Conservation (phyloP, 768 basidiomycete species). For the Daedaleopsis sinensis region DNA sequence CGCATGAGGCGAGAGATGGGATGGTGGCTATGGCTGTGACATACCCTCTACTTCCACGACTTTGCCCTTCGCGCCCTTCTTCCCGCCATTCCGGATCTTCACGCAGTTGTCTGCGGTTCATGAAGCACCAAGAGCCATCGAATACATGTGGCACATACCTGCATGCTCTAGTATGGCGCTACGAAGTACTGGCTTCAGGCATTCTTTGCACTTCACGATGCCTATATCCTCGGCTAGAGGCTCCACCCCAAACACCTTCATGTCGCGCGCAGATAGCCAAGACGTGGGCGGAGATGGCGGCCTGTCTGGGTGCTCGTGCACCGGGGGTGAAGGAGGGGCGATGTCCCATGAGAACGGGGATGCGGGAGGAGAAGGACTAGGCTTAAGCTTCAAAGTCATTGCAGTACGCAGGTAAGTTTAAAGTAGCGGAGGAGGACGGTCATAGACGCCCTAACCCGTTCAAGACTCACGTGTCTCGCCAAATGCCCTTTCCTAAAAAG, state of each 20-base stretch:
- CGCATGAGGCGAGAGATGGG: not conserved
- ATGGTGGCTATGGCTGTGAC: not conserved
- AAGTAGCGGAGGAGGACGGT: not conserved
- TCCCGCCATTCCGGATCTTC: conserved; percentile 54
- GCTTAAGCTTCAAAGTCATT: conserved; percentile 49
- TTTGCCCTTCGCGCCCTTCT: conserved; percentile 63
- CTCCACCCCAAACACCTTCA: conserved; percentile 83
- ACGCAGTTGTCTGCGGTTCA: conserved; percentile 57
- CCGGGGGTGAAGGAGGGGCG: conserved; percentile 32
- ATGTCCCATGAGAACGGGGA: conserved; percentile 69
- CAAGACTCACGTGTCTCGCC: conserved; percentile 7
- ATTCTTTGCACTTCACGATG: conserved; percentile 76
- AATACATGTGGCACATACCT: conserved; percentile 46
- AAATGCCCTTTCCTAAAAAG: not conserved
- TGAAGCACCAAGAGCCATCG: not conserved
- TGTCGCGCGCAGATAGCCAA: conserved; percentile 85
- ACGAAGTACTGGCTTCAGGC: conserved; percentile 77
- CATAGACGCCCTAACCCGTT: not conserved
- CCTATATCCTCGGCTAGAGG: conserved; percentile 70
- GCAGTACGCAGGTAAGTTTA: not conserved
- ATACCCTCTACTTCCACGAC: conserved; percentile 46
- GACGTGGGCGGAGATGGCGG: conserved; percentile 76
- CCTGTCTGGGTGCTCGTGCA: conserved; percentile 35
- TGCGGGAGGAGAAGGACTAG: conserved; percentile 39
- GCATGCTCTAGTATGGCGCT: conserved; percentile 77